Evolutionary conservation across 1,284 basidiomycete genomes (phyloP).

Genomic region (Cutaneotrichosporon sp.): DNA sequence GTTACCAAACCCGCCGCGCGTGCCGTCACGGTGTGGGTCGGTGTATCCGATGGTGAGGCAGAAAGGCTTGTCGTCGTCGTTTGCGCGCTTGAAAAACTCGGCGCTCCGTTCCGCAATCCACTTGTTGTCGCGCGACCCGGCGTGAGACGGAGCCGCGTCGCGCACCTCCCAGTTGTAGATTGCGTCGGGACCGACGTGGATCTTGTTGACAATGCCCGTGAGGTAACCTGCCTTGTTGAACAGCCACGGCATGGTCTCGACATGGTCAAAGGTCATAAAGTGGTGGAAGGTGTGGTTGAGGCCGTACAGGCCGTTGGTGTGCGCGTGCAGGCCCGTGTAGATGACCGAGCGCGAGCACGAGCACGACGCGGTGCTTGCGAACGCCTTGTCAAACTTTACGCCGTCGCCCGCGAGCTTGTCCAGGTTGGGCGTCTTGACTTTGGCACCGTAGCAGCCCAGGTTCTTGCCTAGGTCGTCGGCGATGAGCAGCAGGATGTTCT

Average conservation of each 20-base stretch:
- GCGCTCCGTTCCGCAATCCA: slow-evolving; percentile 22
- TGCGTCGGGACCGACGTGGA: slow-evolving; percentile 22
- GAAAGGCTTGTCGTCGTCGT: slow-evolving; percentile 16
- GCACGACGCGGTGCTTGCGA: slow-evolving; percentile 26
- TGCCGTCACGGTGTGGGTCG: slow-evolving; percentile 25
- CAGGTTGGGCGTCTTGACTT: slow-evolving; percentile 16
- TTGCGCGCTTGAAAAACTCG: slow-evolving; percentile 17
- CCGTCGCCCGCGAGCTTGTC: slow-evolving; percentile 20
- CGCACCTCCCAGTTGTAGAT: slow-evolving; percentile 21
- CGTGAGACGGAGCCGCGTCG: slow-evolving; percentile 14
- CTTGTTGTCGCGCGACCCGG: slow-evolving; percentile 13
- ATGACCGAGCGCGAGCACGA: slow-evolving; percentile 19
- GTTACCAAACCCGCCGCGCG: slow-evolving; percentile 24
- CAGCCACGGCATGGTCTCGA: slow-evolving; percentile 20
- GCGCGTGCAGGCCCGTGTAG: slow-evolving; percentile 29
- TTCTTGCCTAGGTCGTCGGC: slow-evolving; percentile 28
- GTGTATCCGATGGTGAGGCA: slow-evolving; percentile 20
- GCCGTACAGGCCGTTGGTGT: slow-evolving; percentile 28
- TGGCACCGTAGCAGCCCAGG: slow-evolving; percentile 17
- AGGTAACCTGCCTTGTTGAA: slow-evolving; percentile 20
- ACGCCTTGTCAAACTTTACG: slow-evolving; percentile 19
- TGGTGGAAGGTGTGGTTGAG: slow-evolving; percentile 15
- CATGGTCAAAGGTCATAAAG: slow-evolving; percentile 21
- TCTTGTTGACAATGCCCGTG: slow-evolving; percentile 23
- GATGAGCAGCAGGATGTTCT: slow-evolving; percentile 24